phyloP scores from a whole-genome alignment of 306 rosid species.

The Rosa rugosa region DNA sequence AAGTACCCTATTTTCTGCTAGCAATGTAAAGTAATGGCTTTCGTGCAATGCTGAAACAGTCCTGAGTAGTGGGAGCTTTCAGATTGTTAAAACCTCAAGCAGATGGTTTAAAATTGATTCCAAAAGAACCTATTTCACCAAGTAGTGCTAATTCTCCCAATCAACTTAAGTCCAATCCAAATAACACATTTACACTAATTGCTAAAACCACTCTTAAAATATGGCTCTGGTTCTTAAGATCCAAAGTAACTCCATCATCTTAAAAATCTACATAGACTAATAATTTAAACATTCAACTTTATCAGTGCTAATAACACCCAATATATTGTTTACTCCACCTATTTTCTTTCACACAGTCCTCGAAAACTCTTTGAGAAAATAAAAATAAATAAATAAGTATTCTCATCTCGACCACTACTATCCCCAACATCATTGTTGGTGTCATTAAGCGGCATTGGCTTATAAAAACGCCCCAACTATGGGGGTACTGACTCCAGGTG shows the following conservation, averaged over 20 bases:
- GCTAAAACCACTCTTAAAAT: not conserved
- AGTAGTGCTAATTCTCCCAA: not conserved
- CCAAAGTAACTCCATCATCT: not conserved
- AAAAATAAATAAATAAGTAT: not conserved
- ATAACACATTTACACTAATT: not conserved
- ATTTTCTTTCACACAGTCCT: not conserved
- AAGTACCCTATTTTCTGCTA: not conserved
- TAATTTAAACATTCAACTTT: not conserved
- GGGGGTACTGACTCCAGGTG: not conserved
- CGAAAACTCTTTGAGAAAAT: not conserved
- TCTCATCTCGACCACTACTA: not conserved
- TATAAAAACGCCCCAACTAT: not conserved
- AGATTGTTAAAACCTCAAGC: not conserved
- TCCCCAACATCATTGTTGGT: not conserved
- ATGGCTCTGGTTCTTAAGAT: not conserved
- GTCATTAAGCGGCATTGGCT: not conserved
- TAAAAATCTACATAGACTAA: not conserved
- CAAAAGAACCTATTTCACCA: not conserved
- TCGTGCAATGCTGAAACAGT: not conserved
- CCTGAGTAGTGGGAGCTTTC: not conserved
- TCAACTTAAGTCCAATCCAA: not conserved
- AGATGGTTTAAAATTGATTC: not conserved
- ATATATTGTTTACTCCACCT: not conserved
- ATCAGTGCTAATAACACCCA: not conserved
- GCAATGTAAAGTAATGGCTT: not conserved